Conservation (phyloP, 2,329 filamentous ascomycete genomes). For the Atkinsonella texensis region DNA sequence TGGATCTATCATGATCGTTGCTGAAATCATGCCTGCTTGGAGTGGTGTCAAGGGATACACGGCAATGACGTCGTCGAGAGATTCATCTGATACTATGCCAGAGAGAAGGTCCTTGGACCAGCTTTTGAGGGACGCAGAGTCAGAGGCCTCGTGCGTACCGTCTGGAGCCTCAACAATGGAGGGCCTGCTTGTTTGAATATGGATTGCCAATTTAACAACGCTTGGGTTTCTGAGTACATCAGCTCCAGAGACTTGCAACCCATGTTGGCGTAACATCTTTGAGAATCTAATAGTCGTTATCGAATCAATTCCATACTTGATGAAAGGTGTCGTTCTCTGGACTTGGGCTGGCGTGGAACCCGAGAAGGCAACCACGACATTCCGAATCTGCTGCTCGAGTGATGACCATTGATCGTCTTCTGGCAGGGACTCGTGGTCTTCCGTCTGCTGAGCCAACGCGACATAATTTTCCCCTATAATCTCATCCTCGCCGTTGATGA, state of each 20-base stretch:
- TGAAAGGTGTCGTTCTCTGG: conserved; percentile 19
- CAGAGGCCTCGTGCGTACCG: neutral
- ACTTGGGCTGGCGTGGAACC: conserved; percentile 9
- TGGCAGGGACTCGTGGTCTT: neutral
- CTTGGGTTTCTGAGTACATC: conserved; percentile 22
- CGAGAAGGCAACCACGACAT: neutral
- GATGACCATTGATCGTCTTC: neutral
- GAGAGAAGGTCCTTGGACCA: neutral
- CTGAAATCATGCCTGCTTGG: conserved; percentile 11
- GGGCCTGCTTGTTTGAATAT: neutral
- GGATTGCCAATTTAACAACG: conserved; percentile 13
- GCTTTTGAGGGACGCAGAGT: neutral
- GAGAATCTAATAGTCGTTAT: conserved; percentile 22
- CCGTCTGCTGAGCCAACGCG: neutral
- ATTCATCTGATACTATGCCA: conserved; percentile 1
- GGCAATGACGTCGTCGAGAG: conserved; percentile 9
- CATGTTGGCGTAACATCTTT: conserved; percentile 15
- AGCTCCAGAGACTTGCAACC: conserved; percentile 18
- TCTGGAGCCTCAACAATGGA: neutral
- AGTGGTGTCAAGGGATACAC: conserved; percentile 17
- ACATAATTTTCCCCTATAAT: neutral
- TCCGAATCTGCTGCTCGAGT: neutral
- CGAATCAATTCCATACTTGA: conserved; percentile 20
- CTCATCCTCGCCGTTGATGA: neutral
- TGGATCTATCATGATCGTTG: conserved; percentile 10